A percentile compares a stretch with the other conserved stretches of the same genome.
Evolutionary conservation across 305 asterid species (phyloP).

Genomic region (Salvia sclarea): DNA sequence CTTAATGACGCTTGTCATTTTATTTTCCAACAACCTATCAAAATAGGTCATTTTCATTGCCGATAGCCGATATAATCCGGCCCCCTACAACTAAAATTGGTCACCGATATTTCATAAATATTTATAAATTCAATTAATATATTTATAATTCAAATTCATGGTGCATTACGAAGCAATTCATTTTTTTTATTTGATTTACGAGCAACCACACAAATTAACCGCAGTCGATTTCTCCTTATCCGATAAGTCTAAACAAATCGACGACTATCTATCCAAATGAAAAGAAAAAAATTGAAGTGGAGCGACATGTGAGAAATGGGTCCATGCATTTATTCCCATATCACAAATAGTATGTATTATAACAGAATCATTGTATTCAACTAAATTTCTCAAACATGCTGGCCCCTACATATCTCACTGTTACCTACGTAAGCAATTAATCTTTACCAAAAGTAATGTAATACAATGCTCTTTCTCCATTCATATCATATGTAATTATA

Average conservation of each 20-base stretch:
- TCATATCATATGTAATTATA: background rate
- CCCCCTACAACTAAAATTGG: background rate
- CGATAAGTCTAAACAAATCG: background rate
- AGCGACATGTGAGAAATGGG: constrained; percentile 42
- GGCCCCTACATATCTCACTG: constrained; percentile 32
- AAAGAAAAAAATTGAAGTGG: background rate
- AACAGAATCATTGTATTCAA: constrained; percentile 14
- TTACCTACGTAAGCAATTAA: constrained; percentile 25
- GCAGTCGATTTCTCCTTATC: too few relatives aligned
- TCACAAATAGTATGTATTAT: background rate
- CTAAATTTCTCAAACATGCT: constrained; percentile 36
- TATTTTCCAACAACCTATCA: constrained; percentile 30
- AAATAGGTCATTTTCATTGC: constrained; percentile 4
- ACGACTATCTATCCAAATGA: background rate
- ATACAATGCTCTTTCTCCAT: background rate
- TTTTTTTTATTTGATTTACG: too few relatives aligned
- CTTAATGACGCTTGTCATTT: constrained; percentile 25
- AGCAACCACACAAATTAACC: too few relatives aligned
- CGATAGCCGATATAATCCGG: background rate
- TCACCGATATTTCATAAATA: background rate
- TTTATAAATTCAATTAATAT: background rate
- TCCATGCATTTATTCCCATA: constrained; percentile 26
- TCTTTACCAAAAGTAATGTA: constrained; percentile 2
- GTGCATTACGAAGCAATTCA: too few relatives aligned
- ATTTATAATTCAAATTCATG: background rate